phyloP scores from a whole-genome alignment of 1,284 basidiomycete genomes.

The Ganoderma lucidum region DNA sequence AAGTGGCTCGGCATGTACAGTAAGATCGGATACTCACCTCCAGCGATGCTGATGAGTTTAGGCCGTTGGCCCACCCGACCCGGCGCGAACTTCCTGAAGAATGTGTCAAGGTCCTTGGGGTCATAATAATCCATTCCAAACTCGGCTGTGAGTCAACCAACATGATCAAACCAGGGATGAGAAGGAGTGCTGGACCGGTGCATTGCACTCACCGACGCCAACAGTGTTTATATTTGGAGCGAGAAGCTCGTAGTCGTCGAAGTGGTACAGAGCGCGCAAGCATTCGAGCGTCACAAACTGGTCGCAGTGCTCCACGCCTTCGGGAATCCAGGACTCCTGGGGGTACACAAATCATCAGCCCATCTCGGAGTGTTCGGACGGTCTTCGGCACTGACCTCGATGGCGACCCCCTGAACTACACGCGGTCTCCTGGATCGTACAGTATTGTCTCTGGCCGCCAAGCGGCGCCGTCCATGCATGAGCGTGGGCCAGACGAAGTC shows the following conservation, averaged over 20 bases:
- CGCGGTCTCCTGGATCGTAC: background rate
- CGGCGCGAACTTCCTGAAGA: conserved; percentile 44
- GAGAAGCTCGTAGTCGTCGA: conserved; percentile 22
- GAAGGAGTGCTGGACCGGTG: background rate
- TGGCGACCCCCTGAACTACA: background rate
- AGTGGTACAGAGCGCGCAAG: conserved; percentile 28
- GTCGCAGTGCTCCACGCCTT: conserved; percentile 23
- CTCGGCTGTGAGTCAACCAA: conserved; percentile 48
- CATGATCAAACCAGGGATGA: background rate
- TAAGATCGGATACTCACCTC: conserved; percentile 43
- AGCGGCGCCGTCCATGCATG: background rate
- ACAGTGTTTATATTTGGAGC: conserved; percentile 24
- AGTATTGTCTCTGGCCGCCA: background rate
- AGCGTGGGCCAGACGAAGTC: conserved; percentile 36
- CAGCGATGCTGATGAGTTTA: conserved; percentile 46
- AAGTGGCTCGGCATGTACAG: background rate
- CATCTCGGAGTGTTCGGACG: background rate
- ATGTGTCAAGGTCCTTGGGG: conserved; percentile 48
- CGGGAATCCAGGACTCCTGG: background rate
- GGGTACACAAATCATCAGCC: background rate
- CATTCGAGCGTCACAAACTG: conserved; percentile 26
- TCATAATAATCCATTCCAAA: conserved; percentile 55
- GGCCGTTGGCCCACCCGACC: conserved; percentile 41
- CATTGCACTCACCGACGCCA: conserved; percentile 27
- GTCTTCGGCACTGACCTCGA: background rate